phyloP scores from a whole-genome alignment of 225 moss, liverwort and hornwort species.

The Neckera pumila region DNA sequence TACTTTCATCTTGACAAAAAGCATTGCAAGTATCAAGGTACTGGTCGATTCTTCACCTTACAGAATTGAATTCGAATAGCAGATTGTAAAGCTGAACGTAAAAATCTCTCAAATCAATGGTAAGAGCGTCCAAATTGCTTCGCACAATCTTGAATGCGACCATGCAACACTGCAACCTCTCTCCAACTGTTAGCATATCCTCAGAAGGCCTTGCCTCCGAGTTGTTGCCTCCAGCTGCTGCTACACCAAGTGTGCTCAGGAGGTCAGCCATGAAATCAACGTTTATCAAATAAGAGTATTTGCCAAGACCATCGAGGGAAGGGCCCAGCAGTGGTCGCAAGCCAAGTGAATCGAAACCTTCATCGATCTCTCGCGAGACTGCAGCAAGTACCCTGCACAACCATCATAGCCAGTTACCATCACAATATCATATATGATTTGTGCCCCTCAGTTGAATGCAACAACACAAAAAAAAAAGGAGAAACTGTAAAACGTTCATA shows the following conservation, averaged over 20 bases:
- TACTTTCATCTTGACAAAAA: neutral
- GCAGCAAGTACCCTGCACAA: constrained; percentile 39
- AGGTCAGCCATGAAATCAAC: constrained; percentile 99
- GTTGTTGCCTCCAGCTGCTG: constrained; percentile 63
- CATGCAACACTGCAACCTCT: constrained; percentile 94
- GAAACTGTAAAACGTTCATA: constrained; percentile 3
- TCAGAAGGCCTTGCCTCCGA: constrained; percentile 23
- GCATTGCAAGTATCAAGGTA: neutral
- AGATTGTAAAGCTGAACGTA: constrained; percentile 88
- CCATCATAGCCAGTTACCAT: neutral
- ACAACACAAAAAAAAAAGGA: neutral
- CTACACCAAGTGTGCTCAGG: constrained; percentile 58
- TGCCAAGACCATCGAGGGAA: constrained; percentile 83
- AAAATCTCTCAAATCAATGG: constrained; percentile 88
- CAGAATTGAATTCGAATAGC: constrained; percentile 59
- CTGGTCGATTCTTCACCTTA: constrained; percentile 40
- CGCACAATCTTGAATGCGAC: constrained; percentile 90
- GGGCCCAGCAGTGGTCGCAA: constrained; percentile 65
- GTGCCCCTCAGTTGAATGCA: neutral
- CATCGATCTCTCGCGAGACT: constrained; percentile 37
- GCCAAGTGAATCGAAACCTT: constrained; percentile 35
- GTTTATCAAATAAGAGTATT: constrained; percentile 85
- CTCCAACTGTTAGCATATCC: constrained; percentile 54
- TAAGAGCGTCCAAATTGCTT: constrained; percentile 92
- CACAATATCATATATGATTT: neutral